phyloP scores from a whole-genome alignment of 208 protist species.

The Leishmania martiniquensis region DNA sequence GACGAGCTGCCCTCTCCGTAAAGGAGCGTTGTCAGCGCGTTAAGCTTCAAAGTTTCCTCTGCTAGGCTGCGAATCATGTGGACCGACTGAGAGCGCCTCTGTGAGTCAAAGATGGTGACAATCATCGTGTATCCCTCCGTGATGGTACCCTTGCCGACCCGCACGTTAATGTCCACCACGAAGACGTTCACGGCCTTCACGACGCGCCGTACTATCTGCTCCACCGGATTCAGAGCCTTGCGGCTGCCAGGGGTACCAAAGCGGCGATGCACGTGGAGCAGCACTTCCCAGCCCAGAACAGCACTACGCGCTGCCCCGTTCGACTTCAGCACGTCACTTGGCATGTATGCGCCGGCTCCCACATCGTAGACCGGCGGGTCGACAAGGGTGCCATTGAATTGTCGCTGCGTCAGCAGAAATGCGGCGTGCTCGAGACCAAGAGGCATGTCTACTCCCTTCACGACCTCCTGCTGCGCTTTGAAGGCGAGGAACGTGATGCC shows the following conservation, averaged over 20 bases:
- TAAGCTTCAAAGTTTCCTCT: constrained; percentile 82
- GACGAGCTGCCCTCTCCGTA: constrained; percentile 91
- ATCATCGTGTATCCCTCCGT: constrained; percentile 92
- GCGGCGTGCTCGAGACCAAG: constrained; percentile 77
- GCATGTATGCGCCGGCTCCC: constrained; percentile 38
- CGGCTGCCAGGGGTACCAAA: constrained; percentile 87
- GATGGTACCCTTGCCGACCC: constrained; percentile 89
- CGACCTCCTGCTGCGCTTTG: constrained; percentile 81
- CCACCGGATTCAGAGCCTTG: constrained; percentile 84
- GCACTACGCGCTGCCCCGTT: constrained; percentile 54
- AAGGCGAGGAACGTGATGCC: constrained; percentile 84
- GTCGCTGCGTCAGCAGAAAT: constrained; percentile 64
- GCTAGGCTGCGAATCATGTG: constrained; percentile 91
- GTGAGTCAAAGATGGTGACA: constrained; percentile 91
- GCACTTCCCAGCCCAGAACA: constrained; percentile 73
- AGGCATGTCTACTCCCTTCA: constrained; percentile 73
- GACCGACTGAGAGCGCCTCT: constrained; percentile 76
- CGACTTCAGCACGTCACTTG: constrained; percentile 23
- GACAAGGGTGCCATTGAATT: constrained; percentile 43
- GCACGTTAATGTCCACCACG: constrained; percentile 88
- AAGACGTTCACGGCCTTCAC: constrained; percentile 93
- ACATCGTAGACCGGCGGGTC: constrained; percentile 70
- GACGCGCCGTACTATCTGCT: constrained; percentile 87
- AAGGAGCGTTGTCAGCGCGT: constrained; percentile 81
- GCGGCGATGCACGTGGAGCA: constrained; percentile 84